Evolutionary conservation across 305 asterid genomes (phyloP), one percentile per base, ranked within the genome.

Genomic region (Rubia tinctorum): DNA sequence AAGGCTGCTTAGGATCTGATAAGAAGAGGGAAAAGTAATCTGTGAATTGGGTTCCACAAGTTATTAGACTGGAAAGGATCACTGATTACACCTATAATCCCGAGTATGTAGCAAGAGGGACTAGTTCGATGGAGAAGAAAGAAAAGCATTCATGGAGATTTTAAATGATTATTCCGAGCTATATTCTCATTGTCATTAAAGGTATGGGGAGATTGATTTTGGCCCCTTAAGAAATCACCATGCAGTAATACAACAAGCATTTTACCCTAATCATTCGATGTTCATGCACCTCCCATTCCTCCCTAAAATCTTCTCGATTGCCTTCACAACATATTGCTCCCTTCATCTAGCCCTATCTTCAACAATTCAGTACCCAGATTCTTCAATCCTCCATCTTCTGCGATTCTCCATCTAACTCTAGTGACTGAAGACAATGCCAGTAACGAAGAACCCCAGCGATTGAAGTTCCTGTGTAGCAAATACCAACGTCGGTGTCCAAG

Each of bases 51-150:
- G 84, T 81, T 1, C 39, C 0, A 5, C 78, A 85, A 47, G 53
- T 84, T 0, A 68, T 87, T 0, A 89, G 77, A 25, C 85, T 83
- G 89, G 83, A 80, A 27, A 80, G 70, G 43, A 25, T 67, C 0
- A 59, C 81, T 0, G 77, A 77, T 11, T 80, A 77, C 22, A 80
- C 86, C 12, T 84, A 81, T 18, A 64, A 73, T 68, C 81, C 84
- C 0, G 88, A 84, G 25, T 84, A 84, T 42, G 34, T 34, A 0
- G 30, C 79, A 0, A 71, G 68, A 2, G 80, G 79, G 56, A 67
- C 10, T 12, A 69, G 60, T 43, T 65, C 76, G 10, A 78, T 79
- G 82, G 51, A 66, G 0, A 75, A 77, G 20, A 75, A 84, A n/a
- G 47, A n/a, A n/a, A 17, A 0, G 37, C 14, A 0, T 80, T 82